These are phyloP conservation scores for Stagonosporopsis cucurbitacearum DNA, from an alignment of 2,329 filamentous ascomycete genomes.

Conservation along the genomic window DNA sequence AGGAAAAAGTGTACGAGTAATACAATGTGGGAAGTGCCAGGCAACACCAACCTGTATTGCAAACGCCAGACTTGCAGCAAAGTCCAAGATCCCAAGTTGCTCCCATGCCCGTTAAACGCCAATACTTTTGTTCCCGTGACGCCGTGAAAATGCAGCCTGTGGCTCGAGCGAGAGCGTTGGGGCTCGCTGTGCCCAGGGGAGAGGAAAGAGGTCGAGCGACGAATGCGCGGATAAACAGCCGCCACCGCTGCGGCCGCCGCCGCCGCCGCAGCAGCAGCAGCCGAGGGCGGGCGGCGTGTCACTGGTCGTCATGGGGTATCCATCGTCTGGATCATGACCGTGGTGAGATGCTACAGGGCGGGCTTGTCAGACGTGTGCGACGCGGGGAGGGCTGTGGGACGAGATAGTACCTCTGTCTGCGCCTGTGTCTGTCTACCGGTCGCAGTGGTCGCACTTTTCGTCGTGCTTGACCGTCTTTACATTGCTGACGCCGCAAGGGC, in stretches of 20 bases:
- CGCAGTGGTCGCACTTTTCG: slow-evolving; percentile 56
- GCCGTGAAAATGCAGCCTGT: slow-evolving; percentile 51
- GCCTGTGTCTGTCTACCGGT: slow-evolving; percentile 44
- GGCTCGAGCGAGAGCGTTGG: slow-evolving; percentile 26
- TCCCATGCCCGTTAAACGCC: slow-evolving; percentile 49
- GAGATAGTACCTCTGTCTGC: slow-evolving; percentile 29
- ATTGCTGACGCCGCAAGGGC: slow-evolving; percentile 51
- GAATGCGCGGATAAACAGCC: slow-evolving; percentile 31
- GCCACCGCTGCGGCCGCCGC: slow-evolving; percentile 18
- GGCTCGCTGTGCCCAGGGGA: slow-evolving; percentile 30
- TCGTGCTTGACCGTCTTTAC: slow-evolving; percentile 56
- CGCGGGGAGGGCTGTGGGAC: slow-evolving; percentile 14
- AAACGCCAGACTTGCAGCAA: slow-evolving; percentile 48
- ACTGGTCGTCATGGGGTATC: slow-evolving; percentile 43
- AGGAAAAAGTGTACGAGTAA: slow-evolving; percentile 33
- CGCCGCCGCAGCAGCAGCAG: slow-evolving; percentile 17
- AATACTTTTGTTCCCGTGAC: slow-evolving; percentile 49
- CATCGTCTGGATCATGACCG: slow-evolving; percentile 42
- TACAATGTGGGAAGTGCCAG: slow-evolving; percentile 43
- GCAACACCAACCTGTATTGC: slow-evolving; percentile 46
- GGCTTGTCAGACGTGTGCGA: slow-evolving; percentile 40
- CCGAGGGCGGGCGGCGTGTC: slow-evolving; percentile 36
- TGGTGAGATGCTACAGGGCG: slow-evolving; percentile 34
- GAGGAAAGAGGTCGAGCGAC: slow-evolving; percentile 31
- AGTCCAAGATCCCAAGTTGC: slow-evolving; percentile 33